These are phyloP conservation scores for Actinomucor elegans DNA, from an alignment of 371 early-diverging fungal genomes.

Conservation along the genomic window DNA sequence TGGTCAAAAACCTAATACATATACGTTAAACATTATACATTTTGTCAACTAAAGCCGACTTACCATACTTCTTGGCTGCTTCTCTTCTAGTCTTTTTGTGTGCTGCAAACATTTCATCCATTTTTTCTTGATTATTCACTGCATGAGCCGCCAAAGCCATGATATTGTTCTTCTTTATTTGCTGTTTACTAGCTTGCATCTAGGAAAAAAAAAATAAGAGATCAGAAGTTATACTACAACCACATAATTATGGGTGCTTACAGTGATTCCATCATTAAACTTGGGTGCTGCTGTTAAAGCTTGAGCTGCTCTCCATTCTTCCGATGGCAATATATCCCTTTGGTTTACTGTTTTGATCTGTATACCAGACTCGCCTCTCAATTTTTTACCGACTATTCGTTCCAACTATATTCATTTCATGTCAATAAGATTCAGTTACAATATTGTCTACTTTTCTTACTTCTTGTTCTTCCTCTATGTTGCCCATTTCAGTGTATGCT, in stretches of 20 bases:
- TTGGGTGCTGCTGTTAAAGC: constrained; percentile 21
- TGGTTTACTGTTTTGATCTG: constrained; percentile 55
- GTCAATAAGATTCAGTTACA: not conserved
- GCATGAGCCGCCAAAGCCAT: constrained; percentile 79
- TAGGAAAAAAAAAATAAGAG: not conserved
- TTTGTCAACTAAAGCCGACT: not conserved
- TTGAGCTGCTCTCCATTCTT: constrained; percentile 41
- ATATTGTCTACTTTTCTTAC: too few species aligned
- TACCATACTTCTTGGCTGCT: constrained; percentile 73
- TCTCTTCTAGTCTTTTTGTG: constrained; percentile 66
- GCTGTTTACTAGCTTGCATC: constrained; percentile 47
- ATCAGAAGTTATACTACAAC: too few species aligned
- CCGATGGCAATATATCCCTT: constrained; percentile 45
- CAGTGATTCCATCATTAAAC: constrained; percentile 24
- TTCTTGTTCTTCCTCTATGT: constrained; percentile 29
- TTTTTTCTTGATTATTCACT: constrained; percentile 58
- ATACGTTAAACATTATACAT: not conserved
- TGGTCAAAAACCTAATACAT: constrained; percentile 9
- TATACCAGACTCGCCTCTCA: constrained; percentile 38
- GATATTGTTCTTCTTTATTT: constrained; percentile 77
- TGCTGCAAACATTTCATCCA: constrained; percentile 67
- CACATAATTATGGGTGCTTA: too few species aligned
- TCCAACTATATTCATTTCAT: constrained; percentile 30
- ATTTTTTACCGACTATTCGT: constrained; percentile 43
- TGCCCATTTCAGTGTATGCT: constrained; percentile 31